Conservation (phyloP, 495 filamentous ascomycete genomes). For the Podospora pseudocomata region DNA sequence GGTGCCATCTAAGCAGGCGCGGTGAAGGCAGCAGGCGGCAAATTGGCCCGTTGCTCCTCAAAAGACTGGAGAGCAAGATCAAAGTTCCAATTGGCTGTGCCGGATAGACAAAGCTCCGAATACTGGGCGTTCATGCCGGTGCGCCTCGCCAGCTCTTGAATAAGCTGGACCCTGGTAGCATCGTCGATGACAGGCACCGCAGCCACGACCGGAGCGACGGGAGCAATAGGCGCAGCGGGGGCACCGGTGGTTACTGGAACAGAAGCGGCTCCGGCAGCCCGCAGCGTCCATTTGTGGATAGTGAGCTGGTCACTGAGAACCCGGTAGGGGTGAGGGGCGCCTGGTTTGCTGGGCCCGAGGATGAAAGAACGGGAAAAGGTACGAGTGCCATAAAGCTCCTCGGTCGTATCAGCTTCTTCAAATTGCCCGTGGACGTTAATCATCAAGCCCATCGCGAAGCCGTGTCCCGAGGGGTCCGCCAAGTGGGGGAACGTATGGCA, state of each 20-base stretch:
- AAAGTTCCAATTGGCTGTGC: conserved; percentile 65
- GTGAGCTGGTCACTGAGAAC: conserved; percentile 78
- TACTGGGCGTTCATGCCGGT: conserved; percentile 72
- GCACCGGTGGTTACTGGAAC: conserved; percentile 3
- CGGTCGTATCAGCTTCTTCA: conserved; percentile 62
- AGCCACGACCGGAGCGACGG: conserved; percentile 5
- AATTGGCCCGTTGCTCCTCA: conserved; percentile 49
- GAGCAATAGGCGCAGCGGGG: neutral
- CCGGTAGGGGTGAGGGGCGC: conserved; percentile 52
- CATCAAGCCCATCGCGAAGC: conserved; percentile 61
- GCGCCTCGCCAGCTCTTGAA: conserved; percentile 60
- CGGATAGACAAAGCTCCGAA: conserved; percentile 65
- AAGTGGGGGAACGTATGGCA: conserved; percentile 72
- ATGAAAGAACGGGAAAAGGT: conserved; percentile 85
- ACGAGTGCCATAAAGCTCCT: conserved; percentile 53
- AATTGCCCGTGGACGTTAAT: conserved; percentile 81
- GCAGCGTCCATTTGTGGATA: conserved; percentile 50
- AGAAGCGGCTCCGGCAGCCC: conserved; percentile 10
- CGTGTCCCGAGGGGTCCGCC: conserved; percentile 65
- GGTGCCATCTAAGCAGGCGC: conserved; percentile 12
- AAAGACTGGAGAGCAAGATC: conserved; percentile 65
- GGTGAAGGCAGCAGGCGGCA: conserved; percentile 41
- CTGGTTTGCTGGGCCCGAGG: conserved; percentile 66
- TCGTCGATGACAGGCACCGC: conserved; percentile 27
- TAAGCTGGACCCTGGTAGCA: conserved; percentile 55